Evolutionary conservation across 202 grass and related monocot genomes (phyloP), one percentile per base, ranked within the genome.

Genomic region (Saccharum hybrid): DNA sequence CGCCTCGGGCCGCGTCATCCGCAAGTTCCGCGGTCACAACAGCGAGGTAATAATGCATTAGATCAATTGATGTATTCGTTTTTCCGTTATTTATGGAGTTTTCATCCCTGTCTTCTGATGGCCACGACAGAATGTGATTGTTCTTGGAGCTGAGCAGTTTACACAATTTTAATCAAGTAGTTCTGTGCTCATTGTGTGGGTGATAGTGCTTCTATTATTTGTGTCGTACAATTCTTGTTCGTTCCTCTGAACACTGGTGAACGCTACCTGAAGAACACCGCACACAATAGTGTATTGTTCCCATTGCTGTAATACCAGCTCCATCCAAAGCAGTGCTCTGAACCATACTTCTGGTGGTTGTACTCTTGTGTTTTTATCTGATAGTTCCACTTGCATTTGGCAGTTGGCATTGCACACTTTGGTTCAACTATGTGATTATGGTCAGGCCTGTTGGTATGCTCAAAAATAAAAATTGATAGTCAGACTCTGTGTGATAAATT

Each of bases 1-100:
- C 18, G 51, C 90, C 68, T 81, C 92, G 10, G 90, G 85, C 61
- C 90, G 88, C n/a, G 90, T 94, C 51, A 88, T 98, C 70, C 92
- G 95, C 57, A 98, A 98, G 80, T 94, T 98, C 64, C 90, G 95
- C 15, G 95, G 95, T 67, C 95, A 98, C 86, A 88, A 98, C 63
- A 98, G 92, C 59, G 95, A 98, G 92, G 92, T 98, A 78, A 56
- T 98, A 78, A 56, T 83, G 70, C 13, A 49, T 16, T n/a, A 10
- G 48, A 30, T 59, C 15, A 41, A 39, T 59, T 22, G 33, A 75
- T 11, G 23, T 9, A 28, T 18, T 0, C 18, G 14, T 11, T 6
- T n/a, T 30, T 2, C n/a, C 2, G 3, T 52, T 79, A 34, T 48
- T 10, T 8, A 34, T 26, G 36, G 49, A 71, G 57, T 81, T 7